Conservation (phyloP, 306 rosid species). For the barrel medic (Medicago truncatula) region MtrunA17r5.0-ANR NC_053048.1:5853501-5854000, state of each 20-base stretch:
- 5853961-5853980: constrained; percentile 84
- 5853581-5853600: constrained; percentile 78
- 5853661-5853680: constrained; percentile 75
- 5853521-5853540: constrained; percentile 22
- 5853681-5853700: constrained; percentile 33
- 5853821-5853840: constrained; percentile 5
- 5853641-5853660: constrained; percentile 65
- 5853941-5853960: constrained; percentile 92
- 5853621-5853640: constrained; percentile 80
- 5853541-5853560: constrained; percentile 33
- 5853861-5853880: constrained; percentile 63
- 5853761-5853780: constrained; percentile 1
- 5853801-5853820: constrained; percentile 4
- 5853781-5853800: constrained; percentile 24
- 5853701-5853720: constrained; percentile 31
- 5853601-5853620: constrained; percentile 71
- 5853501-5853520: background rate
- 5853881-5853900: constrained; percentile 97
- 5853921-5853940: constrained; percentile 97
- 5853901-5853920: constrained; percentile 99
- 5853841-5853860: constrained; percentile 43
- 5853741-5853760: constrained; percentile 12
- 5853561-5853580: constrained; percentile 18
- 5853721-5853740: constrained; percentile 19
- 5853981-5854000: constrained; percentile 64